phyloP scores from a whole-genome alignment of 2,329 filamentous ascomycete species.

The Xylaria sp. region DNA sequence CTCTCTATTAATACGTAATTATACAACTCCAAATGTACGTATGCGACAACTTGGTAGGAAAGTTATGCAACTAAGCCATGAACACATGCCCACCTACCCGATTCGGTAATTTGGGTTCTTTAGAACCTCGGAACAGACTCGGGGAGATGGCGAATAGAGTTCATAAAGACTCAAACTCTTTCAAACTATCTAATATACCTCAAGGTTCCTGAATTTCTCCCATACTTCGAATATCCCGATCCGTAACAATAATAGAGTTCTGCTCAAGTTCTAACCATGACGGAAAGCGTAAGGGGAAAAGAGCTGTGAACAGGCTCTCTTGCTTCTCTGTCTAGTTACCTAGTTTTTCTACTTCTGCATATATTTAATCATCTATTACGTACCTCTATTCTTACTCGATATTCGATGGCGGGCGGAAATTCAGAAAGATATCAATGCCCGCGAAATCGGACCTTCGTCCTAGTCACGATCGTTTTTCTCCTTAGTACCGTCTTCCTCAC shows the following conservation, averaged over 20 bases:
- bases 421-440: slow-evolving; percentile 14
- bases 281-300: background rate
- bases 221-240: background rate
- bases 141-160: background rate
- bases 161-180: too few relatives aligned
- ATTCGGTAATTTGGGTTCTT: slow-evolving; percentile 6
- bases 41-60: background rate
- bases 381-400: background rate
- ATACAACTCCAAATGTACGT: too few relatives aligned
- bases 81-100: slow-evolving; percentile 22
- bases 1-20: too few relatives aligned
- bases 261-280: slow-evolving; percentile 3
- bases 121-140: too few relatives aligned
- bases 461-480: slow-evolving; percentile 28
- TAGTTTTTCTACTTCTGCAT: background rate
- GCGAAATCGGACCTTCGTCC: slow-evolving; percentile 16
- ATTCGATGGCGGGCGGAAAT: slow-evolving; percentile 24
- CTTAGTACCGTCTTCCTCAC: slow-evolving; percentile 14
- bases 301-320: background rate
- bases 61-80: slow-evolving; percentile 30
- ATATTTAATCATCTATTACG: background rate
- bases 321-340: background rate
- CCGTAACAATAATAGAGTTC: background rate
- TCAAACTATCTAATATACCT: too few relatives aligned
- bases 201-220: background rate